Evolutionary conservation across 441 rosid genomes (phyloP).

Genomic region (Eutrema salsugineum): DNA sequence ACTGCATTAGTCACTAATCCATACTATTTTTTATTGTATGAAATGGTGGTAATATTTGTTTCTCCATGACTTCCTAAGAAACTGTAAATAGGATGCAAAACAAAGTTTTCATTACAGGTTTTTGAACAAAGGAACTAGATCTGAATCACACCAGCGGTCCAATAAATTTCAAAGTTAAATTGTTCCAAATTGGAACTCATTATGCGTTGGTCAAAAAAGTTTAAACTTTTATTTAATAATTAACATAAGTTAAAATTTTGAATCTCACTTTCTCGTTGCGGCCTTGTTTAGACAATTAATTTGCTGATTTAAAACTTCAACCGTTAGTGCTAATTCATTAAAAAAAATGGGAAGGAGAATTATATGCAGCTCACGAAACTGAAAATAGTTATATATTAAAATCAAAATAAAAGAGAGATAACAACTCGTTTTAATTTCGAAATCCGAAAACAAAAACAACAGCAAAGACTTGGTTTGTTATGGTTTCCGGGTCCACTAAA

Average conservation of each 20-base stretch:
- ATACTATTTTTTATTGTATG: neutral
- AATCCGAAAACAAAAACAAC: neutral
- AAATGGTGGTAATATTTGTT: neutral
- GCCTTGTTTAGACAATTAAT: neutral
- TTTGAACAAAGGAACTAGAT: neutral
- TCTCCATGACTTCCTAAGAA: neutral
- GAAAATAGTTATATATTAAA: neutral
- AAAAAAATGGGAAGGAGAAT: neutral
- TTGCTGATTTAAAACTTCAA: neutral
- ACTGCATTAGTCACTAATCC: neutral
- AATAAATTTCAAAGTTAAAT: no score
- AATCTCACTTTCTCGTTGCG: neutral
- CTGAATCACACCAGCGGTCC: constrained; percentile 20
- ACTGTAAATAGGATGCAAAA: neutral
- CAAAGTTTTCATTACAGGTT: neutral
- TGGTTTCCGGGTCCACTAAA: constrained; percentile 2
- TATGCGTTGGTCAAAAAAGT: constrained; percentile 10
- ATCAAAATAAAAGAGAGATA: neutral
- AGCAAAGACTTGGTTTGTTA: neutral
- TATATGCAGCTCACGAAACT: neutral
- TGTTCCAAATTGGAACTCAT: neutral
- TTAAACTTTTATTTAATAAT: neutral
- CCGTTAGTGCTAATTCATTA: neutral
- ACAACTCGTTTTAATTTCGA: neutral
- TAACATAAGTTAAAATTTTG: neutral